phyloP scores from a whole-genome alignment of 1,284 basidiomycete genomes.

The Ustilago lituana region DNA sequence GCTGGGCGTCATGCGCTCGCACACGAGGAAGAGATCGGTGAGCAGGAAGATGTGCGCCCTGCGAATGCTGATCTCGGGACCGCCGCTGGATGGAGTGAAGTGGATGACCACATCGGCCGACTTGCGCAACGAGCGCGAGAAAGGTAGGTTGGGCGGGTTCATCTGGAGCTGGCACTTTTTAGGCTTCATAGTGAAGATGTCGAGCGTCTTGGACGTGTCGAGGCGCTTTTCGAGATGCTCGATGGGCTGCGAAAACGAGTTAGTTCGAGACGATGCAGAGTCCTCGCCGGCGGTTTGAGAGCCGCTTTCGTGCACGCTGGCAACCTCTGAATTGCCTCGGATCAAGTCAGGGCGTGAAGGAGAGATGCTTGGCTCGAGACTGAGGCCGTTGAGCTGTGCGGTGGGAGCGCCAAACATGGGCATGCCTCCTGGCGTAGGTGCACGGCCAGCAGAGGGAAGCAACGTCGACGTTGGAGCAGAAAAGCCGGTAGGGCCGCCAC shows the following conservation, averaged over 20 bases:
- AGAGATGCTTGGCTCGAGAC: constrained; percentile 17
- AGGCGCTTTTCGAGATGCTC: constrained; percentile 82
- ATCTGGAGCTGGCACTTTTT: constrained; percentile 92
- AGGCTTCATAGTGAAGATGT: constrained; percentile 94
- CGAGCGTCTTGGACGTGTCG: constrained; percentile 80
- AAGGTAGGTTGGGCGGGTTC: constrained; percentile 80
- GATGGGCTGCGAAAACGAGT: constrained; percentile 42
- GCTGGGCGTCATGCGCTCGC: constrained; percentile 61
- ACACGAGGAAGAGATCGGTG: constrained; percentile 89
- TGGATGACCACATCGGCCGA: constrained; percentile 80
- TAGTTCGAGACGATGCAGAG: constrained; percentile 22
- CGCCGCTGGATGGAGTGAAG: constrained; percentile 76
- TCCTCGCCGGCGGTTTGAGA: constrained; percentile 20
- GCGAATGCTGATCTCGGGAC: constrained; percentile 73
- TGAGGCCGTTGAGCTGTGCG: constrained; percentile 25
- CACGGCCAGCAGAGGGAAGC: constrained; percentile 15
- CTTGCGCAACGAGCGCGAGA: constrained; percentile 80
- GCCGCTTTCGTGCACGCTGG: constrained; percentile 29
- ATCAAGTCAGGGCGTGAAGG: constrained; percentile 28
- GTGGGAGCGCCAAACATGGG: constrained; percentile 26
- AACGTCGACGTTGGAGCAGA: constrained; percentile 2
- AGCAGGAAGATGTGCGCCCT: constrained; percentile 88
- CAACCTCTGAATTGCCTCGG: constrained; percentile 36
- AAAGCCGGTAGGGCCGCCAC: constrained; percentile 2
- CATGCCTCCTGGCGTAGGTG: constrained; percentile 24